Base-by-base conservation (phyloP, 495 filamentous ascomycete genomes). In the Neurospora sp. region DNA sequence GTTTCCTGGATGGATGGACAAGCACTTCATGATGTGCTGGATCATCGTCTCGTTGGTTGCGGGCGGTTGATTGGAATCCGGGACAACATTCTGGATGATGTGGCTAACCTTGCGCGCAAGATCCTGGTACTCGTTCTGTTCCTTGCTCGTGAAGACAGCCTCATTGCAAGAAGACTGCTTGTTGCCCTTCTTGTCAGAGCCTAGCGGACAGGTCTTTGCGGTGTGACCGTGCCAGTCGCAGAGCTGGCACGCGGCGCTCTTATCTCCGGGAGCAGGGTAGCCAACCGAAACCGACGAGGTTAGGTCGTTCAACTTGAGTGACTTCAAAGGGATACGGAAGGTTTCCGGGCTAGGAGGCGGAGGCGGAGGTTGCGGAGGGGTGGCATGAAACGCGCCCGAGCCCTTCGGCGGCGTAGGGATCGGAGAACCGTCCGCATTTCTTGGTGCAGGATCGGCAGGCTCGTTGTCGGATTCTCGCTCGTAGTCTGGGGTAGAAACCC, bases 31-130 rank as follows among this genome's bases (percentile, higher is more conserved):
- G n/a, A 73, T 70, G 38, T 73, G 72, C 41, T 70, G 69, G 18
- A 73, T 70, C 72, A 73, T 73, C 9, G 68, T 73, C 20, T 48
- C 59, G 68, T 73, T 69, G 68, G 71, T 68, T 14, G 65, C 68
- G 3, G 72, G 72, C 3, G 72, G 72, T 18, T 73, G 72, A n/a
- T 73, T 69, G 31, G 31, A 9, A 44, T 73, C 72, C 6, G 72
- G 40, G 16, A 73, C 48, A 35, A 73, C 68, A 4, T 70, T 73
- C 68, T 39, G 39, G 53, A 61, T 46, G 8, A 73, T 53, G 37
- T 38, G 41, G 68, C 39, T 53, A 35, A 70, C 68, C 37, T 70
- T 70, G 18, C 40, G 68, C 6, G 72, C 72, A 38, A 73, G 41
- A 10, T 53, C 27, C 68, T 73, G 68, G 68, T 73, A 73, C 42